Evolutionary conservation across 345 rosid species (phyloP).

Genomic region (Geranium brycei): DNA sequence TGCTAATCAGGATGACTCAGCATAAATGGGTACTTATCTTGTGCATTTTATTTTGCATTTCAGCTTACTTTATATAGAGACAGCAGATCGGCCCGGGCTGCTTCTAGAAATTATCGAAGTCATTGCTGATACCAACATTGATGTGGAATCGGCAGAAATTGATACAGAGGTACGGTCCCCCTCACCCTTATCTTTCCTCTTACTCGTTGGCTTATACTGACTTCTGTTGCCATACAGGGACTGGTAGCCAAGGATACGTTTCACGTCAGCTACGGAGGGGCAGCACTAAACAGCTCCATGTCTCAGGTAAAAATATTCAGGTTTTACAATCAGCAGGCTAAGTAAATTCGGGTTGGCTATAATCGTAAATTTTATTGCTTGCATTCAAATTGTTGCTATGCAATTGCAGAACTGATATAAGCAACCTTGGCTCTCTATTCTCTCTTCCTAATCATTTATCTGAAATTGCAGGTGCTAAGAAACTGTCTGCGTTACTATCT

Average conservation of each 20-base stretch:
- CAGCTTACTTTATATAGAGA: constrained; percentile 80
- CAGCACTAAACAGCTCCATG: constrained; percentile 55
- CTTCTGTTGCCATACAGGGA: constrained; percentile 34
- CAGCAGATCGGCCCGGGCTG: constrained; percentile 93
- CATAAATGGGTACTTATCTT: background rate
- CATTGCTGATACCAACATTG: constrained; percentile 69
- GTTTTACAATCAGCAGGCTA: too few species aligned
- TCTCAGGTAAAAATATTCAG: constrained; percentile 41
- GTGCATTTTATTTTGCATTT: constrained; percentile 10
- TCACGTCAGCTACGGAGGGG: constrained; percentile 89
- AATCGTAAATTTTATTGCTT: too few species aligned
- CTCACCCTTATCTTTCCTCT: constrained; percentile 1
- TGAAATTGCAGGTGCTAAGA: constrained; percentile 45
- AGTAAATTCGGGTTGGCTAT: too few species aligned
- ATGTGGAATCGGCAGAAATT: constrained; percentile 86
- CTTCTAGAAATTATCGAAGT: constrained; percentile 73
- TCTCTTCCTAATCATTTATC: background rate
- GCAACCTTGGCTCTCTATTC: too few species aligned
- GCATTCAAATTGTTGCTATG: too few species aligned
- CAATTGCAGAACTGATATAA: too few species aligned
- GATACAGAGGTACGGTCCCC: constrained; percentile 61
- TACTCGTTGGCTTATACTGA: background rate
- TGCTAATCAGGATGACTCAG: too few species aligned
- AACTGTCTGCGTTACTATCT: constrained; percentile 83
- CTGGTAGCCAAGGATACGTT: constrained; percentile 86